These are phyloP conservation scores for Colletotrichum sp. DNA, from an alignment of 2,329 filamentous ascomycete genomes.

Conservation along the genomic window DNA sequence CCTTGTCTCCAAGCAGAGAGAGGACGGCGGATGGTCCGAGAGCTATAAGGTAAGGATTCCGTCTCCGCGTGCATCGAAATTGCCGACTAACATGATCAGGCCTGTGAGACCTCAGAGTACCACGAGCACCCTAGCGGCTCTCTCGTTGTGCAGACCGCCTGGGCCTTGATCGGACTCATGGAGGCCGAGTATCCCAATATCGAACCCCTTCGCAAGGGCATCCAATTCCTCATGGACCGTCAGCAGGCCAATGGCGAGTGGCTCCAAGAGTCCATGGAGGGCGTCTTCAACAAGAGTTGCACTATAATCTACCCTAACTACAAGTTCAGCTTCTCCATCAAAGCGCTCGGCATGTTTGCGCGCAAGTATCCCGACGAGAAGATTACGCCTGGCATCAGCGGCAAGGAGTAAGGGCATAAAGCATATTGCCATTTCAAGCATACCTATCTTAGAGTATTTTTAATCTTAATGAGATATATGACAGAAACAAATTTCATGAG, in stretches of 20 bases:
- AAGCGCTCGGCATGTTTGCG: constrained; percentile 90
- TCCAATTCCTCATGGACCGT: constrained; percentile 82
- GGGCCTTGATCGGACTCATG: constrained; percentile 83
- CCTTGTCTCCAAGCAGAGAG: constrained; percentile 81
- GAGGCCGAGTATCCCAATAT: constrained; percentile 82
- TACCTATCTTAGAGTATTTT: not conserved
- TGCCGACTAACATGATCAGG: constrained; percentile 42
- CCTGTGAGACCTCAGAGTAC: constrained; percentile 79
- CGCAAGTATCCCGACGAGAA: constrained; percentile 71
- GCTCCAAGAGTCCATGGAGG: constrained; percentile 94
- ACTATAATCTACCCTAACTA: constrained; percentile 99
- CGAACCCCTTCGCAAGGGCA: constrained; percentile 73
- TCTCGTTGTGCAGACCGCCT: constrained; percentile 94
- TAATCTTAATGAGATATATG: not conserved
- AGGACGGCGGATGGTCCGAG: constrained; percentile 96
- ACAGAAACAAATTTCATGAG: not conserved
- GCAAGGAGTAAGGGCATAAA: not conserved
- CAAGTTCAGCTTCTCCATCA: constrained; percentile 95
- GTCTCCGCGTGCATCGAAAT: not conserved
- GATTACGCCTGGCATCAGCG: constrained; percentile 36
- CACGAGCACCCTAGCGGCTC: constrained; percentile 75
- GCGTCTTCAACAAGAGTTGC: constrained; percentile 98
- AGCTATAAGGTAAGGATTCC: constrained; percentile 70
- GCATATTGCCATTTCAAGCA: not conserved
- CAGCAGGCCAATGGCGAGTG: constrained; percentile 93